These are phyloP conservation scores for Vigna nakashimae DNA, from an alignment of 306 rosid species.

Conservation along the genomic window DNA sequence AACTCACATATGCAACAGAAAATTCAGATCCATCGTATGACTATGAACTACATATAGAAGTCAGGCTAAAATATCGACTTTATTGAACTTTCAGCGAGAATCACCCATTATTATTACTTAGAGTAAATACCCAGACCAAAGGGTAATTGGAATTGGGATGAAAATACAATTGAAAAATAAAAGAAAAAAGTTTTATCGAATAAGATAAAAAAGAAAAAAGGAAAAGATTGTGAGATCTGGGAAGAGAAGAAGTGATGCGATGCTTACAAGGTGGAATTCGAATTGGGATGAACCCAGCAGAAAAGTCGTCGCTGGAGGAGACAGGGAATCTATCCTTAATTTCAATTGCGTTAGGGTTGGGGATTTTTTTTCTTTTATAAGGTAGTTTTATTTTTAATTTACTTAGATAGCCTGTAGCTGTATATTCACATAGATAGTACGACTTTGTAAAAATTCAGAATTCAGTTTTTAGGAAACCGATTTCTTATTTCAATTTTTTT, in stretches of 20 bases:
- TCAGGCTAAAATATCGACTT: background rate
- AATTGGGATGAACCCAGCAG: background rate
- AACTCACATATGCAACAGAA: background rate
- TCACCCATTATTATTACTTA: background rate
- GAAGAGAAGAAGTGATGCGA: background rate
- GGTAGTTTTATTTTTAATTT: no score
- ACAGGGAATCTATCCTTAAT: background rate
- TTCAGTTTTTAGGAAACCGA: no score
- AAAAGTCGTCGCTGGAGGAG: conserved; percentile 28
- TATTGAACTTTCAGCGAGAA: background rate
- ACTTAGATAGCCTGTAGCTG: no score
- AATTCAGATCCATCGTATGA: background rate
- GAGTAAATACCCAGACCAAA: background rate
- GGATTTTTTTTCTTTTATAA: no score
- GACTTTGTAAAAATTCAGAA: no score
- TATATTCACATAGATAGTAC: no score
- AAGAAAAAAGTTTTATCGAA: background rate
- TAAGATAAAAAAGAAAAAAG: background rate
- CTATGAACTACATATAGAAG: background rate
- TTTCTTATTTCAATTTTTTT: no score
- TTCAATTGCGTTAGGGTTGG: background rate
- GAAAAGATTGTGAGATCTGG: conserved; percentile 28
- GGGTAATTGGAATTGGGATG: background rate
- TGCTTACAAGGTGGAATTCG: background rate
- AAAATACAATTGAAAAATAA: background rate